A percentile compares a stretch with the other conserved stretches of the same genome.
These are phyloP conservation scores for Wakefieldia striispora DNA, from an alignment of 768 basidiomycete species.

Conservation along the genomic window DNA sequence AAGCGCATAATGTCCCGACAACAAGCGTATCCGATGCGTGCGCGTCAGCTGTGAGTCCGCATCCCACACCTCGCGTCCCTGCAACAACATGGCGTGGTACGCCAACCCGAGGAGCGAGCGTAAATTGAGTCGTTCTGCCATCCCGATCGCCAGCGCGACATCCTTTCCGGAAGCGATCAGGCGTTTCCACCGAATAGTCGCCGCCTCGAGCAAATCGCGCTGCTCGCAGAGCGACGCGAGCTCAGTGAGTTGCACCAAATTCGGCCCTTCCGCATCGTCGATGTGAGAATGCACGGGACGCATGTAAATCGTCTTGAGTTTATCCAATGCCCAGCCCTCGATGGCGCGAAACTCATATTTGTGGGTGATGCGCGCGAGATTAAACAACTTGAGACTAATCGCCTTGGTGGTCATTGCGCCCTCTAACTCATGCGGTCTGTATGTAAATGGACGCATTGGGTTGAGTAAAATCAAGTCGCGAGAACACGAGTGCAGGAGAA, in stretches of 20 bases:
- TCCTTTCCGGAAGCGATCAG: slow-evolving; percentile 45
- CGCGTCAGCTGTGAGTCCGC: slow-evolving; percentile 43
- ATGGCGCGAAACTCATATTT: slow-evolving; percentile 48
- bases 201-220: slow-evolving; percentile 40
- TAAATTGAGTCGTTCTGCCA: slow-evolving; percentile 48
- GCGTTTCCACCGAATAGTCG: slow-evolving; percentile 45
- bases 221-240: slow-evolving; percentile 51
- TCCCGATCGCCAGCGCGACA: slow-evolving; percentile 42
- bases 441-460: not conserved
- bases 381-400: slow-evolving; percentile 44
- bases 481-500: not conserved
- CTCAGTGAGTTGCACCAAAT: slow-evolving; percentile 49
- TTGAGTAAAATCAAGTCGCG: not conserved
- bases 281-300: slow-evolving; percentile 28
- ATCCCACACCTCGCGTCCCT: slow-evolving; percentile 50
- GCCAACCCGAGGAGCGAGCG: slow-evolving; percentile 47
- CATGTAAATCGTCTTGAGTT: slow-evolving; percentile 39
- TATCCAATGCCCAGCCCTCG: slow-evolving; percentile 43
- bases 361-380: slow-evolving; percentile 47
- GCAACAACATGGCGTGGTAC: slow-evolving; percentile 52
- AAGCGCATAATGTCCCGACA: slow-evolving; percentile 53
- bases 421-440: slow-evolving; percentile 47
- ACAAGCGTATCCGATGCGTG: slow-evolving; percentile 49
- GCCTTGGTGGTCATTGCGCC: slow-evolving; percentile 40
- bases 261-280: slow-evolving; percentile 34